Evolutionary conservation across 352 stramenopile species (phyloP), one percentile per base, ranked within the genome.

Genomic region (Pythium biforme): DNA sequence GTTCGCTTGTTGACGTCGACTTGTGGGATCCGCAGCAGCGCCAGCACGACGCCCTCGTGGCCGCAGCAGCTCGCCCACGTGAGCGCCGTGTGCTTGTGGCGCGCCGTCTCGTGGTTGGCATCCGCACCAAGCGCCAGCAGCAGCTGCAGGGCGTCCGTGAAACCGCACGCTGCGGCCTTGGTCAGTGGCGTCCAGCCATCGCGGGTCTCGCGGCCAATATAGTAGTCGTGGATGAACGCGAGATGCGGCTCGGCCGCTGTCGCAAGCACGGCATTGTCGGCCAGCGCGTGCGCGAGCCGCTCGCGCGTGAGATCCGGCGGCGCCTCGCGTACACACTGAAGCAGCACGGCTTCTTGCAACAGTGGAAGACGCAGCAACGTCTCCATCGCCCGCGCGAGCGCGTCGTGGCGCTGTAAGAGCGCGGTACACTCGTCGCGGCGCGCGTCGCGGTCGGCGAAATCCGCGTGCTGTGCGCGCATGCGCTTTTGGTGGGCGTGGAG

Each of bases 51-150:
- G 2, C 68, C 60, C 48, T 92, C 83, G 47, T 94, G 82, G 4
- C 84, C 84, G 46, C 81, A 91, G 57, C 83, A 90, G 19, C 74
- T 78, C 19, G 84, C 84, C 84, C 84, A 92, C 9, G 82, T 92
- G 66, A 92, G 73, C 6, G 84, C 72, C 22, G 82, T 90, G 53
- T 94, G 84, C 19, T 73, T 64, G 20, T 90, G 73, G 6, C 76
- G 72, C 1, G 73, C 80, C 19, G 46, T 68, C 62, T 94, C 82
- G 20, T 83, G 61, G 7, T 80, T 58, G 33, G 84, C 34, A 17
- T 76, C 54, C 0, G 73, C 79, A 8, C 79, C 82, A 25, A 87
- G 50, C 3, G 64, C 47, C 1, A 92, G 23, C n/a, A 92, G 64
- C 52, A 77, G 45, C 37, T 81, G 62, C 0, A 83, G 49, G 0